Percentiles rank a stretch among this genome's conserved stretches.
Conservation (phyloP, 345 rosid genomes). For the Rhizophora apiculata region DNA sequence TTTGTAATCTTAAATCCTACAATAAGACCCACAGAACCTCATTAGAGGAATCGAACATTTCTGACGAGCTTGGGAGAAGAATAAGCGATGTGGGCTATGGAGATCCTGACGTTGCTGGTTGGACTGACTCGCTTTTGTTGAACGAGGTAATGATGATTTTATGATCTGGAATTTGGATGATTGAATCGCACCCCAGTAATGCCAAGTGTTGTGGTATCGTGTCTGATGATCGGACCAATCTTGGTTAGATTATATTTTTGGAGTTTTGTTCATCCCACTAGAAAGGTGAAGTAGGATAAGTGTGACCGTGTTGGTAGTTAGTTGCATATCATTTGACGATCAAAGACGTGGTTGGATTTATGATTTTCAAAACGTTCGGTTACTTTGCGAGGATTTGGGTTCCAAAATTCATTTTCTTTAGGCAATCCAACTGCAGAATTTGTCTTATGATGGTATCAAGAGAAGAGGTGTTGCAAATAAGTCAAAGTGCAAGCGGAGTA, state of each 20-base stretch:
- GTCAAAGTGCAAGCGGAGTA: conserved; percentile 24
- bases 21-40: conserved; percentile 30
- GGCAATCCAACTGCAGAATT: conserved; percentile 30
- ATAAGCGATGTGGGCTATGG: conserved; percentile 15
- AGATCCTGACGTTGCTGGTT: conserved; percentile 37
- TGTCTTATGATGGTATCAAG: conserved; percentile 18
- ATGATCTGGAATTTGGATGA: not conserved
- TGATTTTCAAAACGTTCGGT: not conserved
- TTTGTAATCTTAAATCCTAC: conserved; percentile 22
- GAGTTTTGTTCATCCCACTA: too few species aligned
- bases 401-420: not conserved
- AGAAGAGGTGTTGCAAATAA: conserved; percentile 3
- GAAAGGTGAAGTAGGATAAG: too few species aligned
- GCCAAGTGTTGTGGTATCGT: not conserved
- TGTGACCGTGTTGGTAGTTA: too few species aligned
- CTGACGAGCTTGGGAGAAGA: conserved; percentile 18
- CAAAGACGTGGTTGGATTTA: too few species aligned
- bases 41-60: conserved; percentile 31
- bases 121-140: conserved; percentile 57
- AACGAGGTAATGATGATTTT: conserved; percentile 43
- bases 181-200: not conserved
- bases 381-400: not conserved
- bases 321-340: too few species aligned
- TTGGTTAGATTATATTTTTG: too few species aligned
- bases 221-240: too few species aligned